Evolutionary conservation across 2,329 filamentous ascomycete genomes (phyloP).

Genomic region (Pleurostoma richardsiae): DNA sequence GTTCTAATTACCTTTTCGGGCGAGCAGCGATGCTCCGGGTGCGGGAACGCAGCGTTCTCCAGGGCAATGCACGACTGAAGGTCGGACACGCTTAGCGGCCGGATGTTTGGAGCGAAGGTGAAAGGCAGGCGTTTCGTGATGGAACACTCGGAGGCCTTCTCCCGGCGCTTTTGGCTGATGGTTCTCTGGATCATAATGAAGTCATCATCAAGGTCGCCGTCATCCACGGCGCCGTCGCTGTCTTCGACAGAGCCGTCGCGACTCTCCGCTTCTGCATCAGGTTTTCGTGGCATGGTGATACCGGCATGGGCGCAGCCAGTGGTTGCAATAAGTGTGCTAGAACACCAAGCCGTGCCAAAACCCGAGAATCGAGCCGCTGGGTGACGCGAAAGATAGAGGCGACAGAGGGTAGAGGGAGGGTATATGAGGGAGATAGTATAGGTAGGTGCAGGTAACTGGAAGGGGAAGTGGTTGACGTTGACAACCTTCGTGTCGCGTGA

Average conservation of each 20-base stretch:
- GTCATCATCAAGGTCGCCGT: conserved; percentile 21
- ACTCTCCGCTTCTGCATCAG: neutral
- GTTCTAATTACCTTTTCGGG: conserved; percentile 42
- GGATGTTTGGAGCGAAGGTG: conserved; percentile 67
- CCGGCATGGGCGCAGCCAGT: neutral
- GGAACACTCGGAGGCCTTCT: conserved; percentile 20
- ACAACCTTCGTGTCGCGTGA: too few species aligned
- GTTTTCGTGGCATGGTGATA: neutral
- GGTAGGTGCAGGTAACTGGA: too few species aligned
- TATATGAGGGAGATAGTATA: neutral
- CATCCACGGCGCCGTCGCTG: neutral
- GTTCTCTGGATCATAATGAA: conserved; percentile 29
- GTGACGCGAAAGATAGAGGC: neutral
- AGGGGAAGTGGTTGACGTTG: too few species aligned
- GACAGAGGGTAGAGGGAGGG: neutral
- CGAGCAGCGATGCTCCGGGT: conserved; percentile 43
- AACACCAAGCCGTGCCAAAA: too few species aligned
- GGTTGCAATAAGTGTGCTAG: too few species aligned
- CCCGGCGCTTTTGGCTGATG: conserved; percentile 31
- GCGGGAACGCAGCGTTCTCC: conserved; percentile 48
- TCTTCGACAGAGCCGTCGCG: neutral
- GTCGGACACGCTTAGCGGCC: conserved; percentile 64
- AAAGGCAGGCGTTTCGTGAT: conserved; percentile 46
- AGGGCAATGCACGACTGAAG: conserved; percentile 53
- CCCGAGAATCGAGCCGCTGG: too few species aligned